These are phyloP conservation scores for Casuarina glauca DNA, from an alignment of 306 rosid genomes.

Conservation along the genomic window DNA sequence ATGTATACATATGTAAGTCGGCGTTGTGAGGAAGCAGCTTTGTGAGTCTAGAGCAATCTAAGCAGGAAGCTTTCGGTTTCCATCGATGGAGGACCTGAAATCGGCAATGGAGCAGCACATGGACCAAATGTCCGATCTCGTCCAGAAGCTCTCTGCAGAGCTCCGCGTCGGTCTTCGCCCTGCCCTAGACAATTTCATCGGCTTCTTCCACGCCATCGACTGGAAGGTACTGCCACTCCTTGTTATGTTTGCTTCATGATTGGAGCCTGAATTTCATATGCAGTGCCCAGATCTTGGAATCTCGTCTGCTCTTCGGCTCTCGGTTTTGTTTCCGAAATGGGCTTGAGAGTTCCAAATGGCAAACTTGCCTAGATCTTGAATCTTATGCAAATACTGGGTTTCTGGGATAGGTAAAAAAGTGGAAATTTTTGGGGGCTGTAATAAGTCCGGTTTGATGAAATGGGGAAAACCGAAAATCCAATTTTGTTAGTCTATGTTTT, in stretches of 20 bases:
- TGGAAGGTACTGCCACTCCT: slow-evolving; percentile 59
- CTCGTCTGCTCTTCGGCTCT: not conserved
- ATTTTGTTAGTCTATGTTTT: not conserved
- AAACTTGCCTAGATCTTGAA: not conserved
- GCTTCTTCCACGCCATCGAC: slow-evolving; percentile 87
- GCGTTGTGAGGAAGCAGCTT: too few species aligned
- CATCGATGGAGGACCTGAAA: slow-evolving; percentile 61
- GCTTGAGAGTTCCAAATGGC: not conserved
- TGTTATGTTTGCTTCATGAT: not conserved
- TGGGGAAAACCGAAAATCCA: not conserved
- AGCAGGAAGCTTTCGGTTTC: not conserved
- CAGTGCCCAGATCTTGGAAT: slow-evolving; percentile 1
- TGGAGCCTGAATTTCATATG: not conserved
- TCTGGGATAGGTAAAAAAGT: not conserved
- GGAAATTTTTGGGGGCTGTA: not conserved
- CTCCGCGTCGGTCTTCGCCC: slow-evolving; percentile 72
- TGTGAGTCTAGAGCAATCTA: not conserved
- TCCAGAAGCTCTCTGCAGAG: slow-evolving; percentile 71
- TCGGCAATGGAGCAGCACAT: slow-evolving; percentile 77
- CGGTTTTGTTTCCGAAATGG: not conserved
- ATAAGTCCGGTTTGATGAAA: not conserved
- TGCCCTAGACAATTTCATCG: slow-evolving; percentile 71
- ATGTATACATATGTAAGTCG: too few species aligned
- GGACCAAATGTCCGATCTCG: slow-evolving; percentile 70
- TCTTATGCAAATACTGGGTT: not conserved